A percentile compares a stretch with the other conserved stretches of the same genome.
These are phyloP conservation scores for Moricandia arvensis DNA, from an alignment of 345 rosid species.

Conservation along the genomic window DNA sequence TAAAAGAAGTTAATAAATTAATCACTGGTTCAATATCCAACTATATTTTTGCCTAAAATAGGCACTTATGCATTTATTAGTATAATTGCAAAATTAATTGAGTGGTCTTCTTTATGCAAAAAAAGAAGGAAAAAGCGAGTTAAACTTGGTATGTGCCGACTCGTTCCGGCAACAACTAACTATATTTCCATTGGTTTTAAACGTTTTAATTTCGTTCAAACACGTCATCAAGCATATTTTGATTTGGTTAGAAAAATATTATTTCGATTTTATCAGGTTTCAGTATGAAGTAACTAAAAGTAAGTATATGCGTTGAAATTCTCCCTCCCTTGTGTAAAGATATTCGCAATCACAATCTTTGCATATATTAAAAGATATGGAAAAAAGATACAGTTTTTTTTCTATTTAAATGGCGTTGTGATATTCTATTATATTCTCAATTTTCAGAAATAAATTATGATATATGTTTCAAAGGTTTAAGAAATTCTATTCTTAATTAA, in stretches of 20 bases:
- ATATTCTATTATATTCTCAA: too few relatives aligned
- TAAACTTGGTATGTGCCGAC: constrained; percentile 24
- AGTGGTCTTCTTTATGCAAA: constrained; percentile 15
- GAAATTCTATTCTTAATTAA: neutral
- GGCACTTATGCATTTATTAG: constrained; percentile 14
- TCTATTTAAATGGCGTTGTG: neutral
- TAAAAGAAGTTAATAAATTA: neutral
- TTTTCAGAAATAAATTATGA: too few relatives aligned
- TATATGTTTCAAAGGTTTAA: too few relatives aligned
- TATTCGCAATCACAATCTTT: neutral
- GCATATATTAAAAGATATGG: neutral
- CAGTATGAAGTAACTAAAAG: neutral
- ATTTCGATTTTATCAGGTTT: neutral
- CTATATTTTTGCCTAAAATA: constrained; percentile 4
- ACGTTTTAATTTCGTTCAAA: neutral
- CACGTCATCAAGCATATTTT: constrained; percentile 17
- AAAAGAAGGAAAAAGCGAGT: neutral
- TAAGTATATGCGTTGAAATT: neutral
- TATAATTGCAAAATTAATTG: neutral
- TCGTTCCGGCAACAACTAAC: constrained; percentile 31
- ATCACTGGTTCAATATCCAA: neutral
- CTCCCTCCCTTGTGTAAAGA: neutral
- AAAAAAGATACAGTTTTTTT: neutral
- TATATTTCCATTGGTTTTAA: constrained; percentile 31
- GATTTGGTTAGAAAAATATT: neutral